Base-by-base conservation (phyloP, 441 rosid species). In the Viola pubescens region DNA sequence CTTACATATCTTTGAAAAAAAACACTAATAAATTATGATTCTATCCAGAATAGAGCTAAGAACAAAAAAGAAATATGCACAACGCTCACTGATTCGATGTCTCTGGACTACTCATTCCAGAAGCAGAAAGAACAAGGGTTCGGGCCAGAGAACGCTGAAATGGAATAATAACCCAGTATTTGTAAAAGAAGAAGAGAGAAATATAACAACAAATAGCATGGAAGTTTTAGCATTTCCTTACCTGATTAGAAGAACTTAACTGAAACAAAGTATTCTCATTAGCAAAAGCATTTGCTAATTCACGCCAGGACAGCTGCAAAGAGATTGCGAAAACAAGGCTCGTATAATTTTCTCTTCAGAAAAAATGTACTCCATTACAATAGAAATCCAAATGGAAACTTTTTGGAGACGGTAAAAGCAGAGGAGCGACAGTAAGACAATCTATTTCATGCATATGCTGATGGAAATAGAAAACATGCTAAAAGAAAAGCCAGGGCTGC, bases 91-190 rank as follows among this genome's bases (percentile, higher is more conserved):
- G 97, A 79, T 94, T 90, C 56, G 95, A 86, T 57, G 85, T 75
- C 68, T 82, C 92, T 38, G 78, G 70, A 72, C 80, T 81, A 81
- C 61, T 80, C 76, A 88, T 75, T 69, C 97, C 97, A 74, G 82
- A 86, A 60, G 96, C 96, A 60, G 97, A 85, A 64, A 86, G 88
- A 77, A 94, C 94, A 65, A 94, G 91, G 47, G 94, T 82, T 76
- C 88, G 88, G 76, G 98, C 91, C 66, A 94, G 71, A 39, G 94
- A 94, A 52, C 94, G 88, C 98, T 90, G 83, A 69, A 78, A 61
- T 48, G 75, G 59, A 50, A 74, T 54, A 66, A 75, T 49, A 59
- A 56, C 53, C 56, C 34, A 46, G 53, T 58, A 50, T 14, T 40
- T 38, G 26, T 37, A 40, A 59, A 2, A 16, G 4, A 13, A 19